phyloP scores from a whole-genome alignment of 805 yeast species.

The Lachancea quebecensis region DNA sequence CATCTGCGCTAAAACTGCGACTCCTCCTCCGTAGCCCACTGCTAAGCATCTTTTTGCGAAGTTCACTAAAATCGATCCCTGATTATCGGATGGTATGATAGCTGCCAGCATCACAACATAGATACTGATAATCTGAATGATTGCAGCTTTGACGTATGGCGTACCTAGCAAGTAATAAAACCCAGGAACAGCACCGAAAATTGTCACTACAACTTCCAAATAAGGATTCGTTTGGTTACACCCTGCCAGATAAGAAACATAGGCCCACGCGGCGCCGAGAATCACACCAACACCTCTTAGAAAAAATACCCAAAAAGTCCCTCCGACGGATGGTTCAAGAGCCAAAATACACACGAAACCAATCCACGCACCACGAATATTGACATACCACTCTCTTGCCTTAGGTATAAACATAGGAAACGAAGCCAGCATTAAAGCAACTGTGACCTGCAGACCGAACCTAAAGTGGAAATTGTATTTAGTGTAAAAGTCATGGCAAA shows the following conservation, averaged over 20 bases:
- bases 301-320: conserved; percentile 42
- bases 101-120: conserved; percentile 43
- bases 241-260: conserved; percentile 41
- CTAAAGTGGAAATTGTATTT: conserved; percentile 33
- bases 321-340: conserved; percentile 46
- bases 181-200: conserved; percentile 40
- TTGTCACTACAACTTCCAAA: conserved; percentile 37
- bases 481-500: conserved; percentile 15
- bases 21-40: conserved; percentile 43
- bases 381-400: conserved; percentile 42
- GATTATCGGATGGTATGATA: conserved; percentile 32
- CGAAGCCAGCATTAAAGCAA: conserved; percentile 41
- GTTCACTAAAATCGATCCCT: conserved; percentile 36
- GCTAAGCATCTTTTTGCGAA: conserved; percentile 47
- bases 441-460: conserved; percentile 41
- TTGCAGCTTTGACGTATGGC: conserved; percentile 45
- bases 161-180: conserved; percentile 40
- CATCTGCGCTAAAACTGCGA: conserved; percentile 41
- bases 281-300: conserved; percentile 42
- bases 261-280: conserved; percentile 45
- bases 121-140: conserved; percentile 41
- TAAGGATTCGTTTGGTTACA: conserved; percentile 35
- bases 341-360: conserved; percentile 47
- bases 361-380: conserved; percentile 45
- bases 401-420: conserved; percentile 46